Evolutionary conservation across 75 land plant species (phyloP), one percentile per base, ranked within the genome.

Genomic region (Ceratopteris richardii): DNA sequence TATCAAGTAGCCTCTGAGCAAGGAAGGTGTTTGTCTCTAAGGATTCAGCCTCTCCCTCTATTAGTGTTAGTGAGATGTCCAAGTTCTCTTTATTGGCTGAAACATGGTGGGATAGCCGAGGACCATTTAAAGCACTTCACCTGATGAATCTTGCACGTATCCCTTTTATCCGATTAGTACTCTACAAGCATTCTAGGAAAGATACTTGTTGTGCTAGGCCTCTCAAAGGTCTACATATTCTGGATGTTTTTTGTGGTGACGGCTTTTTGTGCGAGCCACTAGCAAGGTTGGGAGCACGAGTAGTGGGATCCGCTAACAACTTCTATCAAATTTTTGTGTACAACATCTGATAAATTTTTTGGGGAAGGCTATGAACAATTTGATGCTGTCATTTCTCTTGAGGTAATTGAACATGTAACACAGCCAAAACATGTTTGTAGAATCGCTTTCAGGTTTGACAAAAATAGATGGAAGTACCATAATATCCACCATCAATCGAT

Each of bases 161-260:
- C 14, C 77, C 87, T 56, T 93, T 88, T 67, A 76, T 93, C 53
- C 86, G 98, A 22, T 88, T 90, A 7, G 73, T 82, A 9, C 73
- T 93, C 44, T 88, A 95, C 29, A 71, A 78, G 1, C 87, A 88
- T 64, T 93, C 88, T 52, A 63, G 97, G 30, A 85, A 65, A 63
- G 96, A 94, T 74, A 82, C 83, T 39, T 33, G 55, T 31, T 55
- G 59, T 54, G 46, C 83, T 33, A 71, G 80, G 62, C 98, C 98
- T 64, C 76, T 94, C 70, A 87, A 89, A 58, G 98, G 96, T 37
- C 65, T 94, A 29, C 77, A 52, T 20, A 54, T 94, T 61, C 47
- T 83, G 25, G 96, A 94, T 79, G 85, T 94, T 56, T 96, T 96
- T 31, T 94, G 98, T 77, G 98, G 98, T 42, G 96, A 96, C 56